Conservation (phyloP, 495 filamentous ascomycete genomes). For the Aspergillus haitiensis region DNA sequence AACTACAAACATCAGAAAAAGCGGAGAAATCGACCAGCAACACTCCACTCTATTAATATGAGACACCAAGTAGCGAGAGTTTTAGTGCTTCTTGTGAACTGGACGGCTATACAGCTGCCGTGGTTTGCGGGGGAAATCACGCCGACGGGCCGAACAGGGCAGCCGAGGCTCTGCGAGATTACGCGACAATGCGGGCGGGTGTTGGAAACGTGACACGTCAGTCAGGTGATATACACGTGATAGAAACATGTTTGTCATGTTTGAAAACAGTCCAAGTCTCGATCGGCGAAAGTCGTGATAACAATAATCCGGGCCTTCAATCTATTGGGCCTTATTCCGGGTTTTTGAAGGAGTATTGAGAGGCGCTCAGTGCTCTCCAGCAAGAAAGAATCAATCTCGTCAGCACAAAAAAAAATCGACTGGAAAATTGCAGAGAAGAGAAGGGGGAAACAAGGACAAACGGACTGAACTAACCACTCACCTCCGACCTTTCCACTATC, state of each 20-base stretch:
- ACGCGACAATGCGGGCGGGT: not conserved
- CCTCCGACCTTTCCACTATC: not conserved
- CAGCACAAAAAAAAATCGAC: too few species aligned
- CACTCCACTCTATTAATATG: conserved; percentile 8
- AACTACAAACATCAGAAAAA: conserved; percentile 1
- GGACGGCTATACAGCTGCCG: conserved; percentile 4
- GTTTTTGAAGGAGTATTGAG: conserved; percentile 19
- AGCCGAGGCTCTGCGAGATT: conserved; percentile 33
- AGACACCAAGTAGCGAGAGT: not conserved
- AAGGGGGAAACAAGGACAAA: conserved; percentile 1
- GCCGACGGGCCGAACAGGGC: conserved; percentile 20
- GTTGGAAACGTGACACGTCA: not conserved
- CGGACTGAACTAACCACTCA: not conserved
- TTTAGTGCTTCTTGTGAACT: not conserved
- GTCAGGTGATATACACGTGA: conserved; percentile 19
- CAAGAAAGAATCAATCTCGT: not conserved
- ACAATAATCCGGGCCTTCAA: conserved; percentile 13
- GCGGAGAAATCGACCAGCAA: conserved; percentile 15
- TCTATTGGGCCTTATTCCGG: conserved; percentile 14
- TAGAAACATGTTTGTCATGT: conserved; percentile 22
- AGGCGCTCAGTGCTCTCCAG: not conserved
- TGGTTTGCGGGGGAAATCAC: conserved; percentile 33
- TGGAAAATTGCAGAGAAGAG: not conserved
- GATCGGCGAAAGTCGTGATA: conserved; percentile 22
- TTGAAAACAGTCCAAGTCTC: not conserved